Conservation (phyloP, 441 rosid species). For the Corymbia calophylla region DNA sequence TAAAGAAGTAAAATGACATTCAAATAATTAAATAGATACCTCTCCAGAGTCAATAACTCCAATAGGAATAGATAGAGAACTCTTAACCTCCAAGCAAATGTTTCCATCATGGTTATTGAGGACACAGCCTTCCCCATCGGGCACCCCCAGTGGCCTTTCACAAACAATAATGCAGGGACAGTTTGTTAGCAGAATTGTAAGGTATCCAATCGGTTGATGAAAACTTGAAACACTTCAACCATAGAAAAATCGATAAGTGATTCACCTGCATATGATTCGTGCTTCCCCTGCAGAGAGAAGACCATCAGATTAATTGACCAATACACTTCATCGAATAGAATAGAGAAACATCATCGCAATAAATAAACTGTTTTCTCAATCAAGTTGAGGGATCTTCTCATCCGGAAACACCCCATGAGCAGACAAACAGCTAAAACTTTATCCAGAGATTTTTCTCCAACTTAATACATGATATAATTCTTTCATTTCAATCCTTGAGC, state of each 20-base stretch:
- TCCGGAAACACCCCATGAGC: neutral
- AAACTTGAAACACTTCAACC: neutral
- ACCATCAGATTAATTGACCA: neutral
- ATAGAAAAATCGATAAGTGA: neutral
- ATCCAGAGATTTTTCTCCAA: neutral
- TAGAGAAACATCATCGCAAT: neutral
- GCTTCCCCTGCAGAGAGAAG: constrained; percentile 44
- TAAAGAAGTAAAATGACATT: neutral
- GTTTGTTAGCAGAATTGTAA: neutral
- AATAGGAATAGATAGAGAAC: constrained; percentile 52
- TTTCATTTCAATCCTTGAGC: neutral
- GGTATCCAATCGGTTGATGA: neutral
- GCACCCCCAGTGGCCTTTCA: constrained; percentile 41
- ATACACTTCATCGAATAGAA: neutral
- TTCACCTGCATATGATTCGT: constrained; percentile 70
- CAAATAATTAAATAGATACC: constrained; percentile 23
- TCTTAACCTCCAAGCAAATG: constrained; percentile 22
- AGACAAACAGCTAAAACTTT: neutral
- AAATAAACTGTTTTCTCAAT: neutral
- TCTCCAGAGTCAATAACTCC: constrained; percentile 52
- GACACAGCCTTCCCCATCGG: constrained; percentile 35
- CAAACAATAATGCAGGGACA: neutral
- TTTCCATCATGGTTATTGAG: constrained; percentile 23
- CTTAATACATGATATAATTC: neutral
- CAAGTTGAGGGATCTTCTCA: neutral